Percentiles rank a stretch among this genome's conserved stretches.
Evolutionary conservation across 148 eudicot genomes (phyloP).

Genomic region (Fallopia convolvulus): DNA sequence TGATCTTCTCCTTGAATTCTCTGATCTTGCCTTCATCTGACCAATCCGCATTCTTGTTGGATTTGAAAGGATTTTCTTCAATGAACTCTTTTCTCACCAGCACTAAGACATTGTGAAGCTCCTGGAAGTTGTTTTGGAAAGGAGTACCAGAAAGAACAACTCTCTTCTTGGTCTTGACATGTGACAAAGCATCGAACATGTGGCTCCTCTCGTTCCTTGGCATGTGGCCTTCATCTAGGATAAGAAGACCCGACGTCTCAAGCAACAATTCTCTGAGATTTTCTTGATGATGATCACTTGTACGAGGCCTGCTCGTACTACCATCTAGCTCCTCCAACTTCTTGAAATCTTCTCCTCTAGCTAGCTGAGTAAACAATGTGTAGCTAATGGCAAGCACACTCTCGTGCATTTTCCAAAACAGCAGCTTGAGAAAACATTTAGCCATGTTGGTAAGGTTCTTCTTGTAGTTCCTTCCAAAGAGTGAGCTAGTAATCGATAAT

Average conservation of each 20-base stretch:
- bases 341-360: slow-evolving; percentile 16
- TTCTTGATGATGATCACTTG: background rate
- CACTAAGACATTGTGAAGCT: slow-evolving; percentile 55
- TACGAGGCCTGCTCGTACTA: background rate
- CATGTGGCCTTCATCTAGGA: slow-evolving; percentile 81
- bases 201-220: slow-evolving; percentile 52
- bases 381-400: slow-evolving; percentile 74
- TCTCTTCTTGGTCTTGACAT: slow-evolving; percentile 44
- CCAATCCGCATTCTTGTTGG: background rate
- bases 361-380: slow-evolving; percentile 40
- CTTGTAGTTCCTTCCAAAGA: background rate
- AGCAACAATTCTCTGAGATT: slow-evolving; percentile 34
- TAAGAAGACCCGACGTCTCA: slow-evolving; percentile 30
- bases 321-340: slow-evolving; percentile 7
- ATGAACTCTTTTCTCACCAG: slow-evolving; percentile 47
- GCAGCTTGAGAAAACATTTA: slow-evolving; percentile 43
- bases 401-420: slow-evolving; percentile 34
- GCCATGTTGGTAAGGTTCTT: background rate
- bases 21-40: slow-evolving; percentile 13
- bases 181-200: slow-evolving; percentile 48
- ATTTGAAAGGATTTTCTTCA: slow-evolving; percentile 7
- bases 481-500: background rate
- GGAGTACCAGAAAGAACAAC: slow-evolving; percentile 89
- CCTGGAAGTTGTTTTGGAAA: slow-evolving; percentile 73
- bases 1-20: background rate